phyloP scores from a whole-genome alignment of 2,329 filamentous ascomycete genomes.

The Sordariomycetes sp. region DNA sequence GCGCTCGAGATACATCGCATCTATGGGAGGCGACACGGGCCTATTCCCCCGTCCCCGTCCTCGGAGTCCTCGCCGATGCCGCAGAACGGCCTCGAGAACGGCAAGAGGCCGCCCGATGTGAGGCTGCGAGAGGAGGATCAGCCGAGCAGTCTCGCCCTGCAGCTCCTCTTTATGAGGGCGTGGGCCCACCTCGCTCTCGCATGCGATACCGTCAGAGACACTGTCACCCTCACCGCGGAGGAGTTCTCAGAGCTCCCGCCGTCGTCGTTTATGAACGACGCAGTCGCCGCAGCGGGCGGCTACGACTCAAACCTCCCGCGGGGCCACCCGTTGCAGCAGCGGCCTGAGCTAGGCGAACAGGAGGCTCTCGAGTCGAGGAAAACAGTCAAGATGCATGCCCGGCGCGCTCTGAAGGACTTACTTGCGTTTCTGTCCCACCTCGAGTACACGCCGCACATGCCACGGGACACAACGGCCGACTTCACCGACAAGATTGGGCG shows the following conservation, averaged over 20 bases:
- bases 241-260: neutral
- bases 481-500: constrained; percentile 40
- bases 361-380: constrained; percentile 46
- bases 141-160: constrained; percentile 60
- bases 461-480: constrained; percentile 43
- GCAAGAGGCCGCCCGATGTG: constrained; percentile 14
- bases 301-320: constrained; percentile 1
- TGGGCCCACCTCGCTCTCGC: constrained; percentile 60
- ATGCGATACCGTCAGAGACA: neutral
- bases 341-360: neutral
- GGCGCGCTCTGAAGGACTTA: constrained; percentile 64
- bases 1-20: constrained; percentile 29
- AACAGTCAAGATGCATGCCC: constrained; percentile 59
- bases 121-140: constrained; percentile 24
- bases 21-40: constrained; percentile 10
- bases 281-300: constrained; percentile 1
- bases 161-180: constrained; percentile 65
- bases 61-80: neutral
- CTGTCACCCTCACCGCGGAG: neutral
- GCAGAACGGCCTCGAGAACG: constrained; percentile 10
- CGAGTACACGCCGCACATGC: constrained; percentile 64
- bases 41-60: constrained; percentile 14
- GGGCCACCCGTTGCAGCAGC: neutral
- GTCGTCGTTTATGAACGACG: neutral
- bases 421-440: constrained; percentile 58